A percentile compares a stretch with the other conserved stretches of the same genome.
phyloP scores from a whole-genome alignment of 305 asterid species.

The Rubia tinctorum region DNA sequence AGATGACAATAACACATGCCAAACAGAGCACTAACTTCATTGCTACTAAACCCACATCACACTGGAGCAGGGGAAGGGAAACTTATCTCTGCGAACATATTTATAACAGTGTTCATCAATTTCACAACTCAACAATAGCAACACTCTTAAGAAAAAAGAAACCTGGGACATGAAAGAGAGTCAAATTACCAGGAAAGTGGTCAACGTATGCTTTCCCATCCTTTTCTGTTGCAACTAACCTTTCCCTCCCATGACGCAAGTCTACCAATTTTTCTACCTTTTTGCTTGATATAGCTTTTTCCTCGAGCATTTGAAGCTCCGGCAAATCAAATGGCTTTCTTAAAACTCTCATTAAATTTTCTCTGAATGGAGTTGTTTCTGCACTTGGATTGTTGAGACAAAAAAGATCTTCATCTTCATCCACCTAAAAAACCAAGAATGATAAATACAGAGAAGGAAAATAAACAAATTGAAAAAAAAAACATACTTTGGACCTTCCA shows the following conservation, averaged over 20 bases:
- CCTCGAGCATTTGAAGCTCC: slow-evolving; percentile 25
- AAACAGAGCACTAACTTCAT: background rate
- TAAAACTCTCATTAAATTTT: slow-evolving; percentile 24
- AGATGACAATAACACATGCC: background rate
- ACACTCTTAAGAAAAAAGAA: background rate
- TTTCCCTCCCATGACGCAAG: slow-evolving; percentile 20
- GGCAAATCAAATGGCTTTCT: slow-evolving; percentile 31
- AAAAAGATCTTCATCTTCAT: slow-evolving; percentile 2
- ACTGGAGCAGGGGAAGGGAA: background rate
- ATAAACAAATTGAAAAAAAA: background rate
- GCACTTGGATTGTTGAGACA: slow-evolving; percentile 3
- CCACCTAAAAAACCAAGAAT: slow-evolving; percentile 1
- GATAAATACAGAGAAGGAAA: background rate
- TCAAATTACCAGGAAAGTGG: no score
- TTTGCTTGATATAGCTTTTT: background rate
- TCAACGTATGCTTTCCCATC: slow-evolving; percentile 30
- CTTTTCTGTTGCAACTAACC: slow-evolving; percentile 6
- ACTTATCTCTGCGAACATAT: background rate
- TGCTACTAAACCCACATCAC: background rate
- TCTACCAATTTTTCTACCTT: slow-evolving; percentile 1
- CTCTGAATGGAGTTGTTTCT: slow-evolving; percentile 25
- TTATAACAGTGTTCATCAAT: background rate
- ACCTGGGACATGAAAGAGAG: no score
- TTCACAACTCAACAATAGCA: background rate
- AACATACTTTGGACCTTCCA: background rate